phyloP scores from a whole-genome alignment of 805 yeast genomes.

The Phaffomyces thermotolerans region DNA sequence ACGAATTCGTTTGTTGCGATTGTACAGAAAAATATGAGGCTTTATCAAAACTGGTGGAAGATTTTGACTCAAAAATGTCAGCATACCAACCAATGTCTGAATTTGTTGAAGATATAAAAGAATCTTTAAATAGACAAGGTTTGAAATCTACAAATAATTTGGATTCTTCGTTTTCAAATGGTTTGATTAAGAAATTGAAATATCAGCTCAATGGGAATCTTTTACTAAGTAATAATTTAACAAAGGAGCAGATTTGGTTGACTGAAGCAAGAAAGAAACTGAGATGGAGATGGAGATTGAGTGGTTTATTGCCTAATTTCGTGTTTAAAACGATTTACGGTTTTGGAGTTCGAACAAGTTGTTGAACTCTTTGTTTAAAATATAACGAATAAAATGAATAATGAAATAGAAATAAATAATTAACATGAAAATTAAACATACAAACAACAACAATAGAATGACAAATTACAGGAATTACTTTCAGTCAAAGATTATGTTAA shows the following conservation, averaged over 20 bases:
- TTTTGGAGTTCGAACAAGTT: not conserved
- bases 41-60: conserved; percentile 33
- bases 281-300: conserved; percentile 46
- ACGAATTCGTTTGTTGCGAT: conserved; percentile 55
- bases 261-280: conserved; percentile 32
- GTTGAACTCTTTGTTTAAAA: too few species aligned
- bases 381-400: not conserved
- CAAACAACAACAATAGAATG: too few species aligned
- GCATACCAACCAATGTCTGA: conserved; percentile 11
- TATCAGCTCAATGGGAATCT: conserved; percentile 20
- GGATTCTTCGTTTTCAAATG: conserved; percentile 23
- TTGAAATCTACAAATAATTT: conserved; percentile 7
- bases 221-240: conserved; percentile 7
- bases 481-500: too few species aligned
- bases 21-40: conserved; percentile 54
- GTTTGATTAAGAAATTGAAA: conserved; percentile 26
- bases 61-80: conserved; percentile 28
- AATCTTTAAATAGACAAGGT: conserved; percentile 9
- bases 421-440: too few species aligned
- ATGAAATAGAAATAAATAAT: not conserved
- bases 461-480: too few species aligned
- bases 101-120: conserved; percentile 18
- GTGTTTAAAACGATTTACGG: conserved; percentile 4
- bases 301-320: conserved; percentile 36
- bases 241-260: conserved; percentile 25